Evolutionary conservation across 257 asterid genomes (phyloP).

Genomic region (Thymus mandschuricus): DNA sequence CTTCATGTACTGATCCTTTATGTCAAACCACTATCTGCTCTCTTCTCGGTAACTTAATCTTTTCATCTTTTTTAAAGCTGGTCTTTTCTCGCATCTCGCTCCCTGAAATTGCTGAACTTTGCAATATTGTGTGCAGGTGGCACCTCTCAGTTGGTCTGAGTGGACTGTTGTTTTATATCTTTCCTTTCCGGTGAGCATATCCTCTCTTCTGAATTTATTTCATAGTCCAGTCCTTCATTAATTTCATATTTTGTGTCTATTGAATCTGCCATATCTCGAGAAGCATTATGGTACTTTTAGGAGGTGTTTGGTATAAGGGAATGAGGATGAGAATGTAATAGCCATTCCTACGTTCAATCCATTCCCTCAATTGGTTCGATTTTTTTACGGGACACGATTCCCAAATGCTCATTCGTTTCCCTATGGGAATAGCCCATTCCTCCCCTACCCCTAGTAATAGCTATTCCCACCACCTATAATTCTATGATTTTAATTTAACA

Average conservation of each 20-base stretch:
- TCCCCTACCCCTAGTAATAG: too few relatives aligned
- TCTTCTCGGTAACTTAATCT: slow-evolving; percentile 78
- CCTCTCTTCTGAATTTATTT: slow-evolving; percentile 21
- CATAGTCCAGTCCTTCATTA: background rate
- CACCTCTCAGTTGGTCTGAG: slow-evolving; percentile 89
- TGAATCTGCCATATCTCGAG: slow-evolving; percentile 3
- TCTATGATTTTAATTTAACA: too few relatives aligned
- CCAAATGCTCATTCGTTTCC: too few relatives aligned
- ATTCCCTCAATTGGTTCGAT: too few relatives aligned
- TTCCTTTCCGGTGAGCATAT: slow-evolving; percentile 88
- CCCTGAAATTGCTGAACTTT: slow-evolving; percentile 14
- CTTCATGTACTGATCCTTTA: slow-evolving; percentile 85
- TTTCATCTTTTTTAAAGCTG: slow-evolving; percentile 22
- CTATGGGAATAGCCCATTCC: too few relatives aligned
- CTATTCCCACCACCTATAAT: too few relatives aligned
- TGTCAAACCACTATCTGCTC: slow-evolving; percentile 83
- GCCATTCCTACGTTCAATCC: too few relatives aligned
- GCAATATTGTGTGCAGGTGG: slow-evolving; percentile 56
- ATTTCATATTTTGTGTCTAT: background rate
- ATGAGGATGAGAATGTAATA: too few relatives aligned
- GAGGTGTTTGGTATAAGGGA: too few relatives aligned
- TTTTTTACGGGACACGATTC: too few relatives aligned
- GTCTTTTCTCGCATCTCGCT: background rate
- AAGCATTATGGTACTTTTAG: slow-evolving; percentile 1
- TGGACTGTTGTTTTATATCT: slow-evolving; percentile 87